Percentiles rank a stretch among this genome's conserved stretches.
These are phyloP conservation scores for Fusarium incarnatum DNA, from an alignment of 2,329 filamentous ascomycete species.

Conservation along the genomic window DNA sequence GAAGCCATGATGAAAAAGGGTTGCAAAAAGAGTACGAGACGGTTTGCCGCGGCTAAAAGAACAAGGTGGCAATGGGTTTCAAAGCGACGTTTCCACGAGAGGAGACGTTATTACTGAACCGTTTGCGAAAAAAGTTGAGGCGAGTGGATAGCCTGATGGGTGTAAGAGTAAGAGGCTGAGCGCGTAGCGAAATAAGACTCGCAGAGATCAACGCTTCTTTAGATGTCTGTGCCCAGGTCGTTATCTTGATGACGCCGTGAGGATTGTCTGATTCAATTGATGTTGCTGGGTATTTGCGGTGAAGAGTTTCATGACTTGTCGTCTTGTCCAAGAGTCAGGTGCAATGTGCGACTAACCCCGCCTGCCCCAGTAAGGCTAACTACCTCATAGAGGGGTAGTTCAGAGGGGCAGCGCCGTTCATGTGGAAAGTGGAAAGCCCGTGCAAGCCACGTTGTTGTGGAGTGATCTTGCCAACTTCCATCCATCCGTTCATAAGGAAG, in stretches of 20 bases:
- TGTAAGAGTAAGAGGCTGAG: background rate
- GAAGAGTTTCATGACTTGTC: slow-evolving; percentile 8
- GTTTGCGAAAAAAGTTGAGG: slow-evolving; percentile 6
- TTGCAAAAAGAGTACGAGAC: background rate
- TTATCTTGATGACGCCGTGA: background rate
- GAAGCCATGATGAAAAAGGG: slow-evolving; percentile 31
- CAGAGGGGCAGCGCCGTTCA: background rate
- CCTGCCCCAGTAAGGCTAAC: slow-evolving; percentile 7
- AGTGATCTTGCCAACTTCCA: background rate
- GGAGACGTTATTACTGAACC: slow-evolving; percentile 6
- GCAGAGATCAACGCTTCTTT: background rate
- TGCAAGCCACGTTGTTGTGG: background rate
- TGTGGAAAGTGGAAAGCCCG: too few relatives aligned
- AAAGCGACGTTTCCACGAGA: background rate
- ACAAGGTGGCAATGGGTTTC: background rate
- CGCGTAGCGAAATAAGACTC: background rate
- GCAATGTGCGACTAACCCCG: slow-evolving; percentile 1
- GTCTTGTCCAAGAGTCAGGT: slow-evolving; percentile 13
- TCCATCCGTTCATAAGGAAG: background rate
- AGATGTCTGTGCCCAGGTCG: background rate
- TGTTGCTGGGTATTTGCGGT: slow-evolving; percentile 12
- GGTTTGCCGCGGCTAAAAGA: slow-evolving; percentile 1
- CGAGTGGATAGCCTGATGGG: background rate
- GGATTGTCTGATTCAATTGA: background rate
- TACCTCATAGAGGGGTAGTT: background rate